Percentiles rank a stretch among this genome's conserved stretches.
Evolutionary conservation across 148 eudicot genomes (phyloP).

Genomic region (Gaultheria prostrata): DNA sequence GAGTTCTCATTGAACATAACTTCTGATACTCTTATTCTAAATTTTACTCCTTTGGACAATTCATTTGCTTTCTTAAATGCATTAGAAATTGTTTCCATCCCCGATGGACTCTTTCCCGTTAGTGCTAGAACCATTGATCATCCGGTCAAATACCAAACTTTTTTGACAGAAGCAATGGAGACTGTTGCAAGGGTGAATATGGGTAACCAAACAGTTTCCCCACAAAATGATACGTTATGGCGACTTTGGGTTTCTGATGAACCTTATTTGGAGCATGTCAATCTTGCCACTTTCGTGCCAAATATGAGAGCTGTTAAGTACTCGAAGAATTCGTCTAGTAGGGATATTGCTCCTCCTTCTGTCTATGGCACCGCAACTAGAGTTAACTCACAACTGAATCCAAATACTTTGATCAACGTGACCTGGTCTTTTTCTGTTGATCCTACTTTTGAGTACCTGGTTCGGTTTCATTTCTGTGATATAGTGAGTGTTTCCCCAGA

Average conservation of each 20-base stretch:
- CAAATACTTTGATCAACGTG: constrained; percentile 33
- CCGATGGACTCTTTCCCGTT: constrained; percentile 53
- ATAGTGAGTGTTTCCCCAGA: constrained; percentile 25
- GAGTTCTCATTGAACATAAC: constrained; percentile 49
- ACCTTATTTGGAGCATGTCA: constrained; percentile 29
- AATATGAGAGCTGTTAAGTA: constrained; percentile 35
- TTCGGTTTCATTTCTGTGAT: constrained; percentile 67
- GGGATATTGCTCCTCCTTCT: constrained; percentile 42
- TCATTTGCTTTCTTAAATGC: constrained; percentile 64
- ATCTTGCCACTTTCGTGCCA: constrained; percentile 36
- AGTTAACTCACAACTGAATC: constrained; percentile 35
- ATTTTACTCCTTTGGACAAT: constrained; percentile 36
- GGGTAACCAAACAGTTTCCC: constrained; percentile 44
- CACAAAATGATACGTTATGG: constrained; percentile 50
- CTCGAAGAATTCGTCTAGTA: constrained; percentile 25
- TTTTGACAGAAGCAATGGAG: constrained; percentile 37
- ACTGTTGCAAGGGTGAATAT: constrained; percentile 55
- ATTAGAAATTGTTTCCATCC: constrained; percentile 53
- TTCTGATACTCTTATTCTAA: constrained; percentile 40
- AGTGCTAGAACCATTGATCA: constrained; percentile 29
- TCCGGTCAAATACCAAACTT: constrained; percentile 22
- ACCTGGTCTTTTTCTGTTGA: constrained; percentile 60
- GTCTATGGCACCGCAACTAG: constrained; percentile 60
- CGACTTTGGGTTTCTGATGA: constrained; percentile 54
- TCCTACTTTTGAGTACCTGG: constrained; percentile 51